Evolutionary conservation across 768 basidiomycete genomes (phyloP), one percentile per base, ranked within the genome.

Genomic region (Nevesoporus exiguus): DNA sequence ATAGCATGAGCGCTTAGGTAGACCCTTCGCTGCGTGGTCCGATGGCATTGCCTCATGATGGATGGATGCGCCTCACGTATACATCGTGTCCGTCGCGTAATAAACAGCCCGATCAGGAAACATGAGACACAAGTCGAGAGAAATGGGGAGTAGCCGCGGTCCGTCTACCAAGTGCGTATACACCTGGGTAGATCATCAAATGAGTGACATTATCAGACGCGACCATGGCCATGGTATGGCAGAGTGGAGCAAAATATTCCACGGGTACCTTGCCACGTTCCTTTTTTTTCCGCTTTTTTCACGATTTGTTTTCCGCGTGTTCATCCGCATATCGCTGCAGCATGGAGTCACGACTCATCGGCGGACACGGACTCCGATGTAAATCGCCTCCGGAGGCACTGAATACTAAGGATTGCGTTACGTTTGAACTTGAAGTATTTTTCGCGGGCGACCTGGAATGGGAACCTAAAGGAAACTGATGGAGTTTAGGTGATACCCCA

Each of bases 151-250:
- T 30, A 14, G n/a, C 22, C n/a, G 3, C 17, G 1, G 9, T 11
- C 10, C 5, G n/a, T 9, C 15, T 19, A 6, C 8, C 25, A 29
- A n/a, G 7, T 29, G 24, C 43, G 27, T 45, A 21, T 19, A n/a
- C 11, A 2, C 37, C 11, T 39, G 19, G 22, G 50, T 33, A 59
- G 45, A 55, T 59, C 50, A 52, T 55, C 47, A 29, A 25, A 30
- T 48, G 11, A 21, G 29, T 55, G 27, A 46, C 52, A 49, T 47
- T 40, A 39, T 31, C 13, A 19, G 22, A 11, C 15, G 3, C 29
- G 15, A 34, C 9, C 24, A 13, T 22, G 21, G 17, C 17, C 17
- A 39, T 19, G n/a, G 21, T 10, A 7, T 33, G 33, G 10, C 14
- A 14, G 37, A 19, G n/a, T 37, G 37, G 11, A 43, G 25, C 17